These are phyloP conservation scores for Celoporthe dispersa DNA, from an alignment of 2,329 filamentous ascomycete genomes.

Conservation along the genomic window DNA sequence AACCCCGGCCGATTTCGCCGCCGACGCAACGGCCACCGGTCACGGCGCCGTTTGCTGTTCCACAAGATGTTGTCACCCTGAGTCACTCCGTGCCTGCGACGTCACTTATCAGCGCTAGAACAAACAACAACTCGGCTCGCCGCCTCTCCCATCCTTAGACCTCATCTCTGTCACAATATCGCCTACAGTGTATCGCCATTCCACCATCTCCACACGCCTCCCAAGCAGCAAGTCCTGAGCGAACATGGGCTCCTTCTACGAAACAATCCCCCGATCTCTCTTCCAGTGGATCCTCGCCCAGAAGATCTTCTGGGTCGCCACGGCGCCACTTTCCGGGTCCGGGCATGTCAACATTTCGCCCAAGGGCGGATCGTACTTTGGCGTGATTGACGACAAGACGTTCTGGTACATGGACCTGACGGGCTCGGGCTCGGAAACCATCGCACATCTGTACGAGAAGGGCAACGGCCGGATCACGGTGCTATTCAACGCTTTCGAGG, in stretches of 20 bases:
- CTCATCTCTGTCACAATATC: background rate
- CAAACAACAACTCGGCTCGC: background rate
- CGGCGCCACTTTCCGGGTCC: conserved; percentile 66
- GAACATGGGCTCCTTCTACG: conserved; percentile 27
- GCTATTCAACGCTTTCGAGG: conserved; percentile 63
- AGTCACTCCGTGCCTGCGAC: conserved; percentile 6
- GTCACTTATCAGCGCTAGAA: conserved; percentile 5
- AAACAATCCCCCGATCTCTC: conserved; percentile 55
- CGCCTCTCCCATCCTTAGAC: background rate
- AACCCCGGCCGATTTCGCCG: conserved; percentile 1
- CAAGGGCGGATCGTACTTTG: conserved; percentile 70
- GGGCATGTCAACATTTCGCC: conserved; percentile 77
- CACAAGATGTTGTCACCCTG: conserved; percentile 6
- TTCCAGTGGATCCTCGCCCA: conserved; percentile 68
- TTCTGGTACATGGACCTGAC: conserved; percentile 75
- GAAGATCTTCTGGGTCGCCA: conserved; percentile 76
- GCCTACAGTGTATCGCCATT: background rate
- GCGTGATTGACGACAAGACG: conserved; percentile 61
- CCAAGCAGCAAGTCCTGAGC: background rate
- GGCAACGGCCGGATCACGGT: conserved; percentile 72
- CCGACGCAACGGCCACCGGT: background rate
- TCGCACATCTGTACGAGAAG: conserved; percentile 71
- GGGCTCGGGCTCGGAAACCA: conserved; percentile 77
- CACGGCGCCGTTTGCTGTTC: background rate
- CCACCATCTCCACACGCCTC: background rate